These are phyloP conservation scores for Nothophaeocryptopus gaeumannii DNA, from an alignment of 2,329 filamentous ascomycete species.

Conservation along the genomic window DNA sequence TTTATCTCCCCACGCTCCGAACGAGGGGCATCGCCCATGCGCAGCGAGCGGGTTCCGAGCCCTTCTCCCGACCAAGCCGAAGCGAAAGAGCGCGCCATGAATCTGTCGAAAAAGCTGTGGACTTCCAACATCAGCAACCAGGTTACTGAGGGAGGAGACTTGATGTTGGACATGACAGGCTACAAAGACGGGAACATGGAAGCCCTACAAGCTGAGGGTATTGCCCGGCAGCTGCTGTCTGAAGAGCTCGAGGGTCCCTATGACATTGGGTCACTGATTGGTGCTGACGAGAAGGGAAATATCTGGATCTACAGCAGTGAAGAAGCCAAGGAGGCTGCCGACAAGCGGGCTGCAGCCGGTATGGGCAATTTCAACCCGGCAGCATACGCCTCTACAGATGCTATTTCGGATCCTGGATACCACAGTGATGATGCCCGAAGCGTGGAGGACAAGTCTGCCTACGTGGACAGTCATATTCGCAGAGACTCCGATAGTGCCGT, in stretches of 20 bases:
- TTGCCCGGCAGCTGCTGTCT: constrained; percentile 85
- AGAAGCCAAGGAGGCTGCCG: constrained; percentile 86
- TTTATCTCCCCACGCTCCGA: constrained; percentile 17
- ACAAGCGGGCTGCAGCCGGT: constrained; percentile 53
- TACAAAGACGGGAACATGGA: constrained; percentile 95
- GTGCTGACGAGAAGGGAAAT: constrained; percentile 91
- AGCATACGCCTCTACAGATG: constrained; percentile 66
- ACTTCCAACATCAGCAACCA: constrained; percentile 88
- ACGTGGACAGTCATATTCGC: constrained; percentile 54
- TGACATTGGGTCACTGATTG: constrained; percentile 92
- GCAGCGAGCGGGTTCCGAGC: constrained; percentile 45
- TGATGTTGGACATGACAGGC: constrained; percentile 97
- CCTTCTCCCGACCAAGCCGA: constrained; percentile 71
- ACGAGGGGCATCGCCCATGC: constrained; percentile 23
- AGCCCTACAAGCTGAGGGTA: constrained; percentile 83
- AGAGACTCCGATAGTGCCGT: constrained; percentile 70
- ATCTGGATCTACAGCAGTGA: constrained; percentile 99
- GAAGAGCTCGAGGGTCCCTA: constrained; percentile 94
- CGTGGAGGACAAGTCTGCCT: constrained; percentile 40
- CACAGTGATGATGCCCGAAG: constrained; percentile 78
- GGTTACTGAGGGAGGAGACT: constrained; percentile 86
- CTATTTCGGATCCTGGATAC: constrained; percentile 88
- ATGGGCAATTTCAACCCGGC: constrained; percentile 52
- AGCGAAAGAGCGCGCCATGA: constrained; percentile 77
- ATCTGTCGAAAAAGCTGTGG: constrained; percentile 81